A percentile compares a stretch with the other conserved stretches of the same genome.
These are phyloP conservation scores for Cryptomeria japonica DNA, from an alignment of 75 land plant species.

Conservation along the genomic window DNA sequence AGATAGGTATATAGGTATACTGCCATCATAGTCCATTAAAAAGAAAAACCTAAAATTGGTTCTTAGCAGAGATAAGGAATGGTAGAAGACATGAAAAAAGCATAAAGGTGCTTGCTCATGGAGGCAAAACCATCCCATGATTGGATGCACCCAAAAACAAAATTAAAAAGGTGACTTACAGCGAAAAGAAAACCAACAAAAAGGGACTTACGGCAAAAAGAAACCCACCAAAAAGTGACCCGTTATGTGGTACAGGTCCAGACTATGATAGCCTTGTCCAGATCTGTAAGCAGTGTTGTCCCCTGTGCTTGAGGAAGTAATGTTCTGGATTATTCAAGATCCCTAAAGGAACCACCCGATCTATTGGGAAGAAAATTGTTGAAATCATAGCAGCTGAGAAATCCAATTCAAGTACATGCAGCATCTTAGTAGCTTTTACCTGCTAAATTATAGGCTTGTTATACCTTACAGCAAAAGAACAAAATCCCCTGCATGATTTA, in stretches of 20 bases:
- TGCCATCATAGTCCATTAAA: neutral
- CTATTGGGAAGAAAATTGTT: too few species aligned
- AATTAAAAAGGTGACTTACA: neutral
- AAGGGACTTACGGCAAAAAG: too few species aligned
- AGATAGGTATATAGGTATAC: too few species aligned
- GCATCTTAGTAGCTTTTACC: neutral
- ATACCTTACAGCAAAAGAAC: neutral
- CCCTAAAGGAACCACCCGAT: too few species aligned
- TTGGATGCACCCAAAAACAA: neutral
- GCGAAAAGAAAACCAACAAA: too few species aligned
- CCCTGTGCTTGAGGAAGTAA: too few species aligned
- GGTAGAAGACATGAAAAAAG: neutral
- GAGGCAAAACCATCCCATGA: neutral
- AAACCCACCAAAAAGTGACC: too few species aligned
- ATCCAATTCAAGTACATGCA: neutral
- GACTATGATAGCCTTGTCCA: too few species aligned
- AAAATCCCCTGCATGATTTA: neutral
- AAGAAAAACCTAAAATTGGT: neutral
- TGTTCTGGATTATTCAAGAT: too few species aligned
- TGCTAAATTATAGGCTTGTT: neutral
- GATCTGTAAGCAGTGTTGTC: neutral
- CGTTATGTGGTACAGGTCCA: too few species aligned
- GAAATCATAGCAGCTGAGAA: too few species aligned
- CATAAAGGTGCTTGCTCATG: neutral
- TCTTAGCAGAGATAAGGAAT: neutral